Base-by-base conservation (phyloP, 768 basidiomycete species). In the Gloeopeniophorella convolvens region DNA sequence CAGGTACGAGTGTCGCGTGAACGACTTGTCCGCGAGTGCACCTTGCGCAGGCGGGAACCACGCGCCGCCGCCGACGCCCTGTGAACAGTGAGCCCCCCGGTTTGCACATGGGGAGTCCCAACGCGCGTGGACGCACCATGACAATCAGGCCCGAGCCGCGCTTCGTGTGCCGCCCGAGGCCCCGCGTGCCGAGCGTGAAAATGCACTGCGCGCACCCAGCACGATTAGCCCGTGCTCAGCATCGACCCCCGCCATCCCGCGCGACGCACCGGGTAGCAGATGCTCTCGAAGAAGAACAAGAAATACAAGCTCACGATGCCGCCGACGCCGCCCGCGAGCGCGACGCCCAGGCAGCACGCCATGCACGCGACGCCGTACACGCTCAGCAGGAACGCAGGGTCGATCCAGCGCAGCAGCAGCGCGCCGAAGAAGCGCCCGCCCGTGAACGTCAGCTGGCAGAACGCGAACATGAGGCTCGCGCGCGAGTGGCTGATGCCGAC, bases 281-380 rank as follows among this genome's bases (percentile, higher is more conserved):
- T 85, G 26, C 82, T 83, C 65, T 85, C 84, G 62, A 84, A 83
- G 72, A 82, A 83, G 72, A 85, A 84, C 47, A 86, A 66, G 48
- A 70, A 61, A 60, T 83, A 85, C 30, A 86, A 62, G 65, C 76
- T 82, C 9, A 70, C 77, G 34, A 87, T 66, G 28, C 78, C 85
- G 4, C 73, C 67, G 45, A 69, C 67, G 12, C 83, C 81, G 7
- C 72, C 66, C 7, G 78, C 61, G 21, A 75, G 69, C 9, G 79
- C 71, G 40, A 77, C 68, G 42, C 74, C 66, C 48, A 85, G 61
- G 44, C 71, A 68, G 60, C 83, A 80, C 27, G 75, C 37, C 32
- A 67, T 70, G 62, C 81, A 84, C 24, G 65, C 63, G 42, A 75
- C 41, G 20, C 74, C 76, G 59, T 82, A 84, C 46, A 76, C 45